phyloP scores from a whole-genome alignment of 306 rosid species.

The Malus fusca region DNA sequence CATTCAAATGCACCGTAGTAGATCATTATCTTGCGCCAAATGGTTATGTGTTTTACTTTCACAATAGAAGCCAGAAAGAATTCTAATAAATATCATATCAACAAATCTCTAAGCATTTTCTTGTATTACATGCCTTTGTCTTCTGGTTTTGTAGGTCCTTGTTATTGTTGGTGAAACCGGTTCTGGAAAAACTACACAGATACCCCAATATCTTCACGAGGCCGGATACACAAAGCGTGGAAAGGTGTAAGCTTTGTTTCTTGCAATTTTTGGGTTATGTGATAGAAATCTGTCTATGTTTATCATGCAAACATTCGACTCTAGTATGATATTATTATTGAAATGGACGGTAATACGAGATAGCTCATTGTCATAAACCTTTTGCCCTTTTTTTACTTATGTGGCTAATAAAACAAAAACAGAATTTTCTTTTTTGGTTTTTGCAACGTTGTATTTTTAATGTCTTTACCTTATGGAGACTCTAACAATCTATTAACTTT shows the following conservation, averaged over 20 bases:
- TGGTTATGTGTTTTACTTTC: neutral
- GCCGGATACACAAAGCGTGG: constrained; percentile 89
- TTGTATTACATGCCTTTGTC: neutral
- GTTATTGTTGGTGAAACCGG: constrained; percentile 98
- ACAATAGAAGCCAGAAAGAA: neutral
- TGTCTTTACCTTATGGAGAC: neutral
- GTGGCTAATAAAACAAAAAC: neutral
- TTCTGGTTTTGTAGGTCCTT: constrained; percentile 42
- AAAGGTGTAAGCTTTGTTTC: constrained; percentile 42
- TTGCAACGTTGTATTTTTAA: neutral
- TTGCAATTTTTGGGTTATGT: neutral
- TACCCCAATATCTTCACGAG: constrained; percentile 98
- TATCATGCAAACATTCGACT: neutral
- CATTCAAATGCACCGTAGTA: neutral
- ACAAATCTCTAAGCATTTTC: neutral
- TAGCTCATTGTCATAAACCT: neutral
- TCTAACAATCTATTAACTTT: neutral
- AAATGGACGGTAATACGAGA: neutral
- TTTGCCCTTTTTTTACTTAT: neutral
- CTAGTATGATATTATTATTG: neutral
- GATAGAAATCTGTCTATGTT: constrained; percentile 2
- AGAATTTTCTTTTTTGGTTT: neutral
- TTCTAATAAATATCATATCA: neutral
- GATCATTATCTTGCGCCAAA: too few relatives aligned
- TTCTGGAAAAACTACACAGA: constrained; percentile 95